phyloP scores from a whole-genome alignment of 2,329 filamentous ascomycete genomes.

The Xylariales sp. region DNA sequence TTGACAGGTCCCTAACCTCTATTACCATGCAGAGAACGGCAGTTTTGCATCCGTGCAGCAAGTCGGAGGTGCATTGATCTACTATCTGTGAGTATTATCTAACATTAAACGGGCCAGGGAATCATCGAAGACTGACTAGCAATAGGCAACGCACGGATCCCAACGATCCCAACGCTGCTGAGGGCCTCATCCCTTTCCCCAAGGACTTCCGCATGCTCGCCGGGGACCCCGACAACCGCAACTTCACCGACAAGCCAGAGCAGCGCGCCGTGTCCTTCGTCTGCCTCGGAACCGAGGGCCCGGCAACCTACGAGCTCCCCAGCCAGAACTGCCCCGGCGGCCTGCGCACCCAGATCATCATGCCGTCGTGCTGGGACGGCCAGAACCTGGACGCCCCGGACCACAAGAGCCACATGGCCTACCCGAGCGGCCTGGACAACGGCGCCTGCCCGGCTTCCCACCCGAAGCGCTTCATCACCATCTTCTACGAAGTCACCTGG shows the following conservation, averaged over 20 bases:
- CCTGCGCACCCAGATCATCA: conserved; percentile 65
- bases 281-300: conserved; percentile 61
- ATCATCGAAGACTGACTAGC: conserved; percentile 37
- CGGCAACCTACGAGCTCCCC: conserved; percentile 65
- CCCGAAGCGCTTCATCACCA: conserved; percentile 65
- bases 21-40: conserved; percentile 64
- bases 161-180: conserved; percentile 53
- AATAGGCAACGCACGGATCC: conserved; percentile 54
- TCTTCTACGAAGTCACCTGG: conserved; percentile 72
- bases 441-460: conserved; percentile 63
- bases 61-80: conserved; percentile 58
- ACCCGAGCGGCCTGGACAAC: conserved; percentile 59
- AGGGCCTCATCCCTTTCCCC: conserved; percentile 69
- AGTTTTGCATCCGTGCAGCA: conserved; percentile 65
- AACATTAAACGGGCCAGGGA: background rate
- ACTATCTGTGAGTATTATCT: conserved; percentile 60
- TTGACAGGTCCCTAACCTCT: conserved; percentile 61
- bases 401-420: conserved; percentile 68
- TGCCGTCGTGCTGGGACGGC: conserved; percentile 73
- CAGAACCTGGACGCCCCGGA: conserved; percentile 64
- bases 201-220: conserved; percentile 74
- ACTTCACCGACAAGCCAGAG: conserved; percentile 58
- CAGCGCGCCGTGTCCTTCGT: conserved; percentile 65
- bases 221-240: conserved; percentile 65
- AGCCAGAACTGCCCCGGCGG: conserved; percentile 64